These are phyloP conservation scores for Verticillium longisporum DNA, from an alignment of 2,329 filamentous ascomycete genomes.

Conservation along the genomic window DNA sequence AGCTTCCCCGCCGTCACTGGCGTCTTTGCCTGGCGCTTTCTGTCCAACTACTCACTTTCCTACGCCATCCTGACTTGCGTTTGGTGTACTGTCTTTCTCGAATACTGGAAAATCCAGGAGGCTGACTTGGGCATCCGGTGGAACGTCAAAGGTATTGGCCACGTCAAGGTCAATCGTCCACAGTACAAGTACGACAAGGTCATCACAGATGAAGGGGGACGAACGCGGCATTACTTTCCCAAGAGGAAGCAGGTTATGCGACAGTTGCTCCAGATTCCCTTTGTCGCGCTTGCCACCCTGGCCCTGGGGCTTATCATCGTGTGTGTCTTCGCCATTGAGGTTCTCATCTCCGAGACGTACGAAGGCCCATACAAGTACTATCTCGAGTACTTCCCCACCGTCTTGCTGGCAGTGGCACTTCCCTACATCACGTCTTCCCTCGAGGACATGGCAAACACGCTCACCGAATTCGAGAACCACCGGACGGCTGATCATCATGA, in stretches of 20 bases:
- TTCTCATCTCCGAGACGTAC: constrained; percentile 70
- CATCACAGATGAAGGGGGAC: constrained; percentile 56
- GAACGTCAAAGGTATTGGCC: constrained; percentile 63
- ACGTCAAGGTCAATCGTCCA: constrained; percentile 57
- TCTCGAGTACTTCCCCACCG: constrained; percentile 65
- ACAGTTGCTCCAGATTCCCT: constrained; percentile 64
- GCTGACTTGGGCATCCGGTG: constrained; percentile 65
- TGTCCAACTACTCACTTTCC: constrained; percentile 62
- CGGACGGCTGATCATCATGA: constrained; percentile 64
- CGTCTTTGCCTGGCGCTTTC: constrained; percentile 58
- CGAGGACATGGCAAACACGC: constrained; percentile 52
- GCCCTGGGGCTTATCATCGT: constrained; percentile 61
- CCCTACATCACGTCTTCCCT: constrained; percentile 59
- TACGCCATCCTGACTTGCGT: constrained; percentile 62
- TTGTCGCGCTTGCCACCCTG: constrained; percentile 51
- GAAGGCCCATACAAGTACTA: constrained; percentile 60
- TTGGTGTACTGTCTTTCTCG: constrained; percentile 68
- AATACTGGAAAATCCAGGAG: constrained; percentile 75
- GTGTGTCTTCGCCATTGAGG: constrained; percentile 64
- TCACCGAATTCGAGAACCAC: constrained; percentile 71
- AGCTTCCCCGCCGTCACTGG: constrained; percentile 64
- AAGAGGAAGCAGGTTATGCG: constrained; percentile 56
- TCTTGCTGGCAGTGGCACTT: constrained; percentile 59
- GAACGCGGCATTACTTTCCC: constrained; percentile 55
- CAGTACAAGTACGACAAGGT: constrained; percentile 59